Base-by-base conservation (phyloP, 139 green algal species). In the Desmodesmus armatus region DNA sequence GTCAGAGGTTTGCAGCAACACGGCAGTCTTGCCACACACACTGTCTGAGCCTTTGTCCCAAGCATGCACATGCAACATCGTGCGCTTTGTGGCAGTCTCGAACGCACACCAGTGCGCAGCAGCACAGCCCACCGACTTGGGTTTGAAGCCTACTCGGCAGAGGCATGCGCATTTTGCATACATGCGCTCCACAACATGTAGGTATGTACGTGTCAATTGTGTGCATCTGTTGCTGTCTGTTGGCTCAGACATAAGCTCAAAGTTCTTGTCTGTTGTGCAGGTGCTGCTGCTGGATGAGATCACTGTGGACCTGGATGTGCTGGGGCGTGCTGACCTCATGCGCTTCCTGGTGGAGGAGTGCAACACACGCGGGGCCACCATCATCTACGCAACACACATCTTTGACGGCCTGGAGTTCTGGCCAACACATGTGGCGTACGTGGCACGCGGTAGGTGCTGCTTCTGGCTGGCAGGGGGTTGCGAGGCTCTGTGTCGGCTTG, bases 381-480 rank as follows among this genome's bases (percentile, higher is more conserved):
- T 99, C 82, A 90, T 99, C 31, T 99, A 99, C 88, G 97, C 97
- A 33, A 99, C 97, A 15, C 97, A 99, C 89, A 99, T 99, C 77
- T 99, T 99, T 86, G 97, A 99, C 83, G 97, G 97, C 29, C 89
- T 99, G 23, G 94, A 99, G 87, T 87, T 78, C 27, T 99, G 97
- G 97, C 95, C 96, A 5, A 97, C 92, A 11, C 97, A 99, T 74
- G 15, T 99, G 0, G 94, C 96, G 55, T 99, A 98, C 81, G 86
- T 98, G 13, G 91, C 94, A 11, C 72, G 88, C 11, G 97, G 97
- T 47, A 55, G 55, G 76, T 21, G 3, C 27, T 6, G 69, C 69
- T 21, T 4, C 13, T 37, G 5, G 69, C 69, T 55, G 69, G 13
- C 23, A 35, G 62, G 19, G 25, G 62, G 19, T 19, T n/a, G 58